These are phyloP conservation scores for Incumbomyces lentus DNA, from an alignment of 2,329 filamentous ascomycete genomes.

Conservation along the genomic window DNA sequence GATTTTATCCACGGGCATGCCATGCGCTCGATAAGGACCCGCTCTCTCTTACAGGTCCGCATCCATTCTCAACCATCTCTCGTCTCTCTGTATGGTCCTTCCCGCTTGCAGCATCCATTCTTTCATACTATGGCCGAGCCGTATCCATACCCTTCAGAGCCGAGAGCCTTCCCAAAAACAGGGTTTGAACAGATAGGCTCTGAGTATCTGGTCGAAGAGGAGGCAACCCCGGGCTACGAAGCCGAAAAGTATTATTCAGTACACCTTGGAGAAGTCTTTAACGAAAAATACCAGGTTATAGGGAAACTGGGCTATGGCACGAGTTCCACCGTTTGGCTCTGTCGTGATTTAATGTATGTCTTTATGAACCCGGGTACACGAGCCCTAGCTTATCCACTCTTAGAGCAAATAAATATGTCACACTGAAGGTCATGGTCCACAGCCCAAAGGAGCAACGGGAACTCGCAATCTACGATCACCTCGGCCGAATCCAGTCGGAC, in stretches of 20 bases:
- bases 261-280: constrained; percentile 32
- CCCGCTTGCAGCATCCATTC: no score
- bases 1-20: no score
- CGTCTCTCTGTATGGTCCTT: no score
- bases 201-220: constrained; percentile 11
- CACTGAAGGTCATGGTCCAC: constrained; percentile 16
- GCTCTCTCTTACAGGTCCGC: no score
- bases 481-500: constrained; percentile 19
- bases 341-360: constrained; percentile 24
- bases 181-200: no score
- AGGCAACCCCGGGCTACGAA: constrained; percentile 15
- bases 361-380: constrained; percentile 25
- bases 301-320: constrained; percentile 22
- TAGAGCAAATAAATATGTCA: constrained; percentile 8
- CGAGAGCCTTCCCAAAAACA: constrained; percentile 5
- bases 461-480: constrained; percentile 14
- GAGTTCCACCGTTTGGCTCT: constrained; percentile 39
- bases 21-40: no score
- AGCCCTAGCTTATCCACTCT: constrained; percentile 5
- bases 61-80: no score
- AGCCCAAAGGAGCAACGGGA: constrained; percentile 13
- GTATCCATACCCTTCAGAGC: not conserved
- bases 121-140: no score
- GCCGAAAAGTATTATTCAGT: constrained; percentile 29
- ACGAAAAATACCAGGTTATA: constrained; percentile 32